phyloP scores from a whole-genome alignment of 2,329 filamentous ascomycete genomes.

The Botrytis galanthina region DNA sequence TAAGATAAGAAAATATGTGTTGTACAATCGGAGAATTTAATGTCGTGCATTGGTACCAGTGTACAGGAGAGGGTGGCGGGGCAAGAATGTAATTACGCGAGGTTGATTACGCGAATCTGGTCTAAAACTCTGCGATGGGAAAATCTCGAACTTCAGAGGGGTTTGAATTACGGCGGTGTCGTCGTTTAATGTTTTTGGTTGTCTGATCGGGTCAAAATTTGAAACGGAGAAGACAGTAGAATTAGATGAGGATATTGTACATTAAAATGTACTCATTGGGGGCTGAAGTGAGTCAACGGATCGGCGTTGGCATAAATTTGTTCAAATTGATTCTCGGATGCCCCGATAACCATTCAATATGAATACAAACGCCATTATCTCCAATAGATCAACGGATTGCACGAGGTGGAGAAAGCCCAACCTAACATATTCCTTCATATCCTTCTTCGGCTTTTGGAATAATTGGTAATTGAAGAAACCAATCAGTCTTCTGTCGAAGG shows the following conservation, averaged over 20 bases:
- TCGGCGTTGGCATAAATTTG: background rate
- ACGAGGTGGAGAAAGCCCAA: background rate
- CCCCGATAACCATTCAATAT: background rate
- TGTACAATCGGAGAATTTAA: background rate
- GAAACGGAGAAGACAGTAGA: background rate
- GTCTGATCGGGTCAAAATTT: background rate
- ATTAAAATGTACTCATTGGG: background rate
- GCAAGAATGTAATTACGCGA: background rate
- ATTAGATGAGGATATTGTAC: background rate
- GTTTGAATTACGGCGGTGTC: background rate
- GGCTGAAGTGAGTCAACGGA: background rate
- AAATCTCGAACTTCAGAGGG: background rate
- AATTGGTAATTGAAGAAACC: background rate
- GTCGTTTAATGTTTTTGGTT: background rate
- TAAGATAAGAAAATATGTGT: background rate
- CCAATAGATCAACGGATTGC: too few relatives aligned
- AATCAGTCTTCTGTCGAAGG: background rate
- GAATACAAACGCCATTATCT: background rate
- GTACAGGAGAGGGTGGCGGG: background rate
- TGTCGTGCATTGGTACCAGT: background rate
- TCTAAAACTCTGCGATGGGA: too few relatives aligned
- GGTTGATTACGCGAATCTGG: background rate
- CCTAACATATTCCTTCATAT: background rate
- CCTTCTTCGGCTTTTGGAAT: background rate
- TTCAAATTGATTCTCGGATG: background rate